Evolutionary conservation across 768 basidiomycete genomes (phyloP), one percentile per base, ranked within the genome.

Genomic region (Mycena albidolilacea): DNA sequence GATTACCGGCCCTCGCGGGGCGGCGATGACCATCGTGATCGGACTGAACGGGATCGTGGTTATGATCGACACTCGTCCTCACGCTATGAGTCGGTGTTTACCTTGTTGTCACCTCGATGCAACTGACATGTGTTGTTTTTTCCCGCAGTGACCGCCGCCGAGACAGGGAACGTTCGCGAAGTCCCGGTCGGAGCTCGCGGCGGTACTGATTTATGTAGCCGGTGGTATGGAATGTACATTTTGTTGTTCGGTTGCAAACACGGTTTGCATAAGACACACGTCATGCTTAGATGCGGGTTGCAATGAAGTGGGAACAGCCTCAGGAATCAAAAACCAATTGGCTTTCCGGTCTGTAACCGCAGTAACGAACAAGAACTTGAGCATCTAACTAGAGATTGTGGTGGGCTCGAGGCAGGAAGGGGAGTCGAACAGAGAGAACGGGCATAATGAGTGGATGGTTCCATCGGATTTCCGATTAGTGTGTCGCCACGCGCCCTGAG

Each of bases 151-250:
- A 93, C 84, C 89, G 92, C 82, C 88, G 92, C 60, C 84, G 91
- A 79, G 92, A 92, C 80, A 84, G 92, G 76, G 92, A 93, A 82
- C 91, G 92, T 77, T 93, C 92, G 75, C 87, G 92, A 82, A 92
- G 92, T 71, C 92, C 92, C 12, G 87, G 90, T 55, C 84, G 92
- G 75, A 86, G 92, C 64, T 76, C 76, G 54, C 76, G 75, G 82
- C 86, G 89, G 77, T 91, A 89, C 77, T 91, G 82, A 86, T 76
- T 76, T 52, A 23, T 64, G 64, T 73, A 65, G 52, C 62, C 48
- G 41, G 52, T 55, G 17, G 30, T 35, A 59, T 54, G 64, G 37
- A 66, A 44, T 70, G 62, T 48, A 63, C n/a, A 48, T 60, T 50
- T 65, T 71, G 63, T 60, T 71, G 64, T 71, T 72, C 71, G 71